phyloP scores from a whole-genome alignment of 176 grass and related monocot genomes.

The Ampelocalamus luodianensis region DNA sequence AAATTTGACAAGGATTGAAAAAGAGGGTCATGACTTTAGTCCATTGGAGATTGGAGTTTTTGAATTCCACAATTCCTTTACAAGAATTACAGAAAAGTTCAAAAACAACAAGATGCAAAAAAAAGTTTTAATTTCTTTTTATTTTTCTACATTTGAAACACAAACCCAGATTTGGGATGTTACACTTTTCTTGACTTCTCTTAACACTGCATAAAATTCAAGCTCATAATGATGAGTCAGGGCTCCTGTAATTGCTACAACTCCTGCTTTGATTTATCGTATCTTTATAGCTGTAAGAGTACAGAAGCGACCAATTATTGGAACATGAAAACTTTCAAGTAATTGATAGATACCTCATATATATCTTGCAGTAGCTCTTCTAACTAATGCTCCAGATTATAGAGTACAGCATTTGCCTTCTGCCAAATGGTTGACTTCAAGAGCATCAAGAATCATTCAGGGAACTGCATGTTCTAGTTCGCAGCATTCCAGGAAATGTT shows the following conservation, averaged over 20 bases:
- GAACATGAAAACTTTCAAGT: constrained; percentile 35
- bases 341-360: constrained; percentile 21
- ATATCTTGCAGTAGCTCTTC: not conserved
- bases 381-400: constrained; percentile 6
- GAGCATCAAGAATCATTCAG: constrained; percentile 10
- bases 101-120: no score
- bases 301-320: constrained; percentile 36
- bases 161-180: no score
- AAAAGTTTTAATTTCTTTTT: no score
- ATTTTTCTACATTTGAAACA: no score
- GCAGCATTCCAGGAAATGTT: not conserved
- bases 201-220: constrained; percentile 41
- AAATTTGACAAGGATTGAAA: no score
- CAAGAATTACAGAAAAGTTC: no score
- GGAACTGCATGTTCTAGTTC: not conserved
- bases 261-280: not conserved
- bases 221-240: constrained; percentile 52
- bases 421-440: constrained; percentile 7
- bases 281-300: constrained; percentile 29
- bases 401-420: constrained; percentile 1
- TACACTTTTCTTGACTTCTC: constrained; percentile 48
- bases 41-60: no score
- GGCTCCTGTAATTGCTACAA: not conserved
- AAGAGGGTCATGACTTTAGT: no score
- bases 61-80: no score